Base-by-base conservation (phyloP, 2,329 filamentous ascomycete genomes). In the Xylaria sp. region DNA sequence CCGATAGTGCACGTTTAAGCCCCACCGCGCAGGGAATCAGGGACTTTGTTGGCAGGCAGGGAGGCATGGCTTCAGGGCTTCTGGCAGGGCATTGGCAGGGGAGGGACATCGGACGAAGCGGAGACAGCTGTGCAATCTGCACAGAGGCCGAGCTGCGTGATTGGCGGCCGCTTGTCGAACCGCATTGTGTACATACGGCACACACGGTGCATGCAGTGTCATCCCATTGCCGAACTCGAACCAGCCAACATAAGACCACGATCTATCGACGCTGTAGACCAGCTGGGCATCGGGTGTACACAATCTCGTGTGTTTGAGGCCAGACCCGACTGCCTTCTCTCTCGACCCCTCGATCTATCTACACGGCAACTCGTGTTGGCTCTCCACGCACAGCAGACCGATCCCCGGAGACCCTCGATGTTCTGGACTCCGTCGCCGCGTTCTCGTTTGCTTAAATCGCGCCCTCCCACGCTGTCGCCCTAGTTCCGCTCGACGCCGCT, bases 361-460 rank as follows among this genome's bases (percentile, higher is more conserved):
- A n/a, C n/a, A n/a, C n/a, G n/a, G n/a, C n/a, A n/a, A n/a, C n/a
- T n/a, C 46, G 29, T 19, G 27, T 43, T 51, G 21, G 25, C 54
- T 35, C 35, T 37, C 35, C 41, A 40, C 31, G 52, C 31, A 33
- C 27, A 49, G 33, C 38, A 33, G 11, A n/a, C 48, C 11, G 17
- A 44, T 10, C 17, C 31, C 5, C 44, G 4, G 31, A n/a, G 17
- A 37, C 10, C 48, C 49, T 44, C 33, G 29, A 58, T 57, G 49
- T 47, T 37, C 54, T 43, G 47, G 38, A 40, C 44, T 51, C 53
- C 23, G 43, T 55, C 56, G 60, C 56, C 48, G 44, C 53, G 54
- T 58, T 46, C 19, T 33, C 23, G 15, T 23, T 55, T 40, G 63
- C 53, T 47, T 23, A 19, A 41, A 41, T 60, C 43, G 21, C 31